Evolutionary conservation across 1,284 basidiomycete genomes (phyloP).

Genomic region (Ceratobasidium theobromae): DNA sequence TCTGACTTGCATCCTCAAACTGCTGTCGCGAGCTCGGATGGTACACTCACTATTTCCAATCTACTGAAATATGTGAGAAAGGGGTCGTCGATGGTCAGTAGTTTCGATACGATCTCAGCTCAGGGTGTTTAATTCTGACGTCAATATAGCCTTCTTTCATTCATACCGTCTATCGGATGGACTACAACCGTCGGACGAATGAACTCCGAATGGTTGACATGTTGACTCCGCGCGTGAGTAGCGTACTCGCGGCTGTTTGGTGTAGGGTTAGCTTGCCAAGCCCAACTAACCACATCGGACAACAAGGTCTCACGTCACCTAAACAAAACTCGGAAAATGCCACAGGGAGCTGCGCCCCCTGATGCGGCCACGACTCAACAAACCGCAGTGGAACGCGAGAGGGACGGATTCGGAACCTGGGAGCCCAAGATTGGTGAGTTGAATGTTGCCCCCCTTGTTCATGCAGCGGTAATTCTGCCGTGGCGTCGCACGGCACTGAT

Average conservation of each 20-base stretch:
- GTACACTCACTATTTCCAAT: slow-evolving; percentile 72
- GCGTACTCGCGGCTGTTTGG: slow-evolving; percentile 30
- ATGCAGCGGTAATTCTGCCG: slow-evolving; percentile 39
- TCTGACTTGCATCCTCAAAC: slow-evolving; percentile 88
- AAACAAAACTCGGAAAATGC: slow-evolving; percentile 2
- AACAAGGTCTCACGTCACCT: slow-evolving; percentile 1
- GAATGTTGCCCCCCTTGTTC: slow-evolving; percentile 71
- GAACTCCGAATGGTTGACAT: slow-evolving; percentile 83
- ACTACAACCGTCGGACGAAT: slow-evolving; percentile 71
- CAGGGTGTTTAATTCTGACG: neutral
- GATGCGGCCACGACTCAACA: slow-evolving; percentile 46
- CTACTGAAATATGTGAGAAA: slow-evolving; percentile 65
- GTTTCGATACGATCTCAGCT: neutral
- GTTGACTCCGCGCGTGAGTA: slow-evolving; percentile 72
- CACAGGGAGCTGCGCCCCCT: slow-evolving; percentile 37
- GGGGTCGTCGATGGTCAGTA: slow-evolving; percentile 64
- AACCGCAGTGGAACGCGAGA: slow-evolving; percentile 39
- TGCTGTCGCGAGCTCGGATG: slow-evolving; percentile 79
- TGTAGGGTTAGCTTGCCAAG: neutral
- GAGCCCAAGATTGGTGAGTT: slow-evolving; percentile 38
- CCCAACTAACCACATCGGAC: neutral
- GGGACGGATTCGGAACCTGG: slow-evolving; percentile 39
- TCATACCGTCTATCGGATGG: slow-evolving; percentile 82
- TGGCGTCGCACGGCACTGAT: too few relatives aligned
- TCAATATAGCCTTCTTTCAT: slow-evolving; percentile 65